Conservation (phyloP, 2,329 filamentous ascomycete species). For the Calonectria fujianensis region DNA sequence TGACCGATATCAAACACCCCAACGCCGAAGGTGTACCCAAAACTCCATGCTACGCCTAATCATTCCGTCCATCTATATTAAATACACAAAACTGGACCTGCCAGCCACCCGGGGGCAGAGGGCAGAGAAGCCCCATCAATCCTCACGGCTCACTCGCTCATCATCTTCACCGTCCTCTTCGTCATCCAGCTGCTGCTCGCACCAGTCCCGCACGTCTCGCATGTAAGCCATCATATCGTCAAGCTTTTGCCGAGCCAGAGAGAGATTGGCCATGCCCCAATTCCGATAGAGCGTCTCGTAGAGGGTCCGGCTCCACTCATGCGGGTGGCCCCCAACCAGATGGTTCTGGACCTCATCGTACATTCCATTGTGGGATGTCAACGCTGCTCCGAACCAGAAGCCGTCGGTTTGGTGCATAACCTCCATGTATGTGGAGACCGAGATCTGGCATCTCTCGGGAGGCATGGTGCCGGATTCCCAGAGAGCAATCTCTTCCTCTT, state of each 20-base stretch:
- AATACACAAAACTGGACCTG: not conserved
- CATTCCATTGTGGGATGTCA: not conserved
- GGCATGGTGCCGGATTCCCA: not conserved
- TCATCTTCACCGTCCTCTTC: not conserved
- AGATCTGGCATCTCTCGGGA: not conserved
- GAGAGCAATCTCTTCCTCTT: not conserved
- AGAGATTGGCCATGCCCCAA: not conserved
- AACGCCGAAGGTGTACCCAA: not conserved
- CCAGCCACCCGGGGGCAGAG: not conserved
- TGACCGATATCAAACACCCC: not conserved
- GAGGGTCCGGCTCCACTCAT: not conserved
- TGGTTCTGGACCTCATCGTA: not conserved
- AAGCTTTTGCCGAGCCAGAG: not conserved
- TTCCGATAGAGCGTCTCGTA: not conserved
- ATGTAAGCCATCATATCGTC: not conserved
- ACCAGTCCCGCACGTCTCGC: not conserved
- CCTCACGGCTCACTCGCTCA: not conserved
- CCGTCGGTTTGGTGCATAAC: not conserved
- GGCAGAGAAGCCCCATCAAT: not conserved
- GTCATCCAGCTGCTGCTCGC: not conserved
- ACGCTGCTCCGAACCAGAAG: not conserved
- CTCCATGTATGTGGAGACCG: not conserved
- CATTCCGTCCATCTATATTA: not conserved
- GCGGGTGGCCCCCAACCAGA: not conserved
- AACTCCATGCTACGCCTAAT: not conserved